Evolutionary conservation across 2,329 filamentous ascomycete species (phyloP), one percentile per base, ranked within the genome.

Genomic region (Daldinia eschscholtzii): DNA sequence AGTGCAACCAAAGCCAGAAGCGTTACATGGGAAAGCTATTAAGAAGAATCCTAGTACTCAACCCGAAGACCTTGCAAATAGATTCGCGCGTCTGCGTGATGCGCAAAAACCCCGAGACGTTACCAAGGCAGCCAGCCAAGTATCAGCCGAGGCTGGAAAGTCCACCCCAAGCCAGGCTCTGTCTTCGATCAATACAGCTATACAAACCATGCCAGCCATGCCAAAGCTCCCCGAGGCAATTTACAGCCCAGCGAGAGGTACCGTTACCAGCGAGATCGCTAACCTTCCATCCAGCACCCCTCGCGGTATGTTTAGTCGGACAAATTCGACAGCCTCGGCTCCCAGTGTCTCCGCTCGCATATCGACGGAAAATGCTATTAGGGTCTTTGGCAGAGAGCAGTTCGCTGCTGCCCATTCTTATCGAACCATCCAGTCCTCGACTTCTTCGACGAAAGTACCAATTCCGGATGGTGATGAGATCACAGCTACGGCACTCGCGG

Each of bases 241-340:
- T 3, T 94, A 94, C 76, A 93, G 89, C 73, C 92, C 92, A n/a
- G 90, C 90, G 1, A 86, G 91, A 37, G 92, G 92, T 30, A 91
- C 89, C 63, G 84, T 91, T 4, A 89, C 90, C 2, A 88, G 87
- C 26, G 89, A 90, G 67, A 85, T 88, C 26, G 87, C 91, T 7
- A 86, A 89, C 44, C 85, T 90, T 2, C 91, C 91, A 0, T 84
- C 90, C 26, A 90, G 87, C 73, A 89, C 88, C 3, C 86, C 90
- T 1, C 84, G 90, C 15, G 88, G 87, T 70, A 85, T 90, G 75
- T 90, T 89, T 57, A 88, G 86, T 61, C 84, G 89, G 48, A 88
- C 85, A 20, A 86, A 85, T 35, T 91, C 89, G 0, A 77, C 85
- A 2, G 76, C 79, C 0, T 85, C 85, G 73, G 57, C 70, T 68